phyloP scores from a whole-genome alignment of 495 filamentous ascomycete species.

The Hypoxylon cercidicola region DNA sequence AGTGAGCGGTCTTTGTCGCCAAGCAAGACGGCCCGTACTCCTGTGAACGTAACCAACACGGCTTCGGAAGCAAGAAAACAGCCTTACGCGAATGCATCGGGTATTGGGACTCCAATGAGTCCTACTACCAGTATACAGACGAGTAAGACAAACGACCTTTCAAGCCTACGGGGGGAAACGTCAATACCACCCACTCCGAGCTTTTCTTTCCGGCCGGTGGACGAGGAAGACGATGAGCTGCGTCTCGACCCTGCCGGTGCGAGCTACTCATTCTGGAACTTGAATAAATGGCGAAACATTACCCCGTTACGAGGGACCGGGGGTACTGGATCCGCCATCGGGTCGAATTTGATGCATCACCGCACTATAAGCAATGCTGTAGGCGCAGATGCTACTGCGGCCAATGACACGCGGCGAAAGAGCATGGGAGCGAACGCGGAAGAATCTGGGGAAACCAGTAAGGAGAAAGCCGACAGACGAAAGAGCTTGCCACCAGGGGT shows the following conservation, averaged over 20 bases:
- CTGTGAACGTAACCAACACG: conserved; percentile 54
- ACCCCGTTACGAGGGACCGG: conserved; percentile 42
- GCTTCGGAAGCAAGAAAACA: conserved; percentile 55
- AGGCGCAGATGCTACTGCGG: neutral
- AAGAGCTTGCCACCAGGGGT: conserved; percentile 26
- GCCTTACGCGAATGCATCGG: conserved; percentile 48
- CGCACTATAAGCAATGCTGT: conserved; percentile 25
- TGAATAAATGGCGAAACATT: conserved; percentile 56
- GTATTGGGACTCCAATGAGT: conserved; percentile 26
- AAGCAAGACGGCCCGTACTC: conserved; percentile 51
- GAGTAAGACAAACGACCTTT: conserved; percentile 26
- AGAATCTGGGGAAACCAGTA: neutral
- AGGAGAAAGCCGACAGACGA: conserved; percentile 31
- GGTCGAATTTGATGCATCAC: conserved; percentile 17
- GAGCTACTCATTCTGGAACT: conserved; percentile 56
- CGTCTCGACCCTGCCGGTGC: conserved; percentile 42
- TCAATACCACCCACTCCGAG: conserved; percentile 49
- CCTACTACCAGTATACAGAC: conserved; percentile 29
- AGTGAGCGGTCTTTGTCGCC: conserved; percentile 63
- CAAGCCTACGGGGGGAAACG: conserved; percentile 20
- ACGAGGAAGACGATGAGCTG: conserved; percentile 42
- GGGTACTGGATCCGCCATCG: conserved; percentile 15
- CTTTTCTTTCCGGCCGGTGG: conserved; percentile 51
- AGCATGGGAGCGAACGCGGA: conserved; percentile 23
- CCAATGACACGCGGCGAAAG: conserved; percentile 29